Base-by-base conservation (phyloP, 2,329 filamentous ascomycete species). In the Trichoderma aggressivum region DNA sequence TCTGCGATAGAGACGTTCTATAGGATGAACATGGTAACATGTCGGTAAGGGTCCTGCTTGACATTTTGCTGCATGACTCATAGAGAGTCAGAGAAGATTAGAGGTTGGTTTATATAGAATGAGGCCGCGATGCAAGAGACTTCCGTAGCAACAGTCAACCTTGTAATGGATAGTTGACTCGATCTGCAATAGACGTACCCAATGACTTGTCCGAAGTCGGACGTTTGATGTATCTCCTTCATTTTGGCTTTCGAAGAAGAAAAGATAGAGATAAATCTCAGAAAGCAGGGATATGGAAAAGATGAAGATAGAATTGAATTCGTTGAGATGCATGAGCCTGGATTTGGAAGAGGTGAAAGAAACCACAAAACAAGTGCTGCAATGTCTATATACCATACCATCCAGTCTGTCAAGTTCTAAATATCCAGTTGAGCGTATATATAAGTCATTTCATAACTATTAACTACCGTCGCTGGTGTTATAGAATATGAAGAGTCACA, bases 271-370 rank as follows among this genome's bases (percentile, higher is more conserved):
- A 10, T 53, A 24, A 53, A 24, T 53, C 21, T 53, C 11, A 14
- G 0, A 14, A 14, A 3, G 1, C 10, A 1, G 11, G 5, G 24
- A 3, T 0, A 53, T 7, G 47, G 1, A 11, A 12, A 24, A 24
- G 10, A 21, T 12, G n/a, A 2, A 24, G 14, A 24, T 3, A 24
- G 21, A 1, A 3, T 24, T 7, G 47, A 7, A 7, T 14, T 24
- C 6, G 21, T 24, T 7, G 47, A 53, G 11, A 24, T 21, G 0
- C 21, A 24, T 24, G 5, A 14, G 11, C 47, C 2, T 24, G 21
- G 21, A 6, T 7, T 53, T 24, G 11, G 47, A 14, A 53, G 21
- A 50, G 47, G 10, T 6, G 10, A 10, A 24, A 11, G 4, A 50
- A 12, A 14, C n/a, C 5, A 18, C 36, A 18, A 4, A 43, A 18